Evolutionary conservation across 768 basidiomycete genomes (phyloP), one percentile per base, ranked within the genome.

Genomic region (Auricularia sp.): DNA sequence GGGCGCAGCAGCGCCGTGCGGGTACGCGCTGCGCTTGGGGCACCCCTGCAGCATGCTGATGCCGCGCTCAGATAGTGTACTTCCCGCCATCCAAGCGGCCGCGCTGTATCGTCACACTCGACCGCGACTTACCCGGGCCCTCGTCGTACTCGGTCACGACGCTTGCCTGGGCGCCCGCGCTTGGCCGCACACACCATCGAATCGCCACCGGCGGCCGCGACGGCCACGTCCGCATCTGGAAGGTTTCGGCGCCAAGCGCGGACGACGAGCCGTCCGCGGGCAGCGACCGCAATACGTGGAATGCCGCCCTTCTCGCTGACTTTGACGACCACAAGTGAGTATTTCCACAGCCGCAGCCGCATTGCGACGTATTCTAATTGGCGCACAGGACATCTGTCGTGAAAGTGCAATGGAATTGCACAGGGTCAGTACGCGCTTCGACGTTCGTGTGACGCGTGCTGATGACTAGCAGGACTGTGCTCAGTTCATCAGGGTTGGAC

Each of bases 131-230:
- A 29, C 29, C 29, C 29, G 10, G 23, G 23, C 54, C 80, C 7
- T 74, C 79, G 14, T 77, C 82, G 2, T 85, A 79, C 53, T 83
- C 94, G 1, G 83, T 96, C 61, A 90, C 89, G 0, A 87, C 88
- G 35, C 83, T 98, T 43, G 80, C 93, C 16, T 99, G 95, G 95
- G 93, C 96, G 0, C 91, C 97, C 0, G 88, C 89, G 0, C 96
- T 93, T 66, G 97, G 96, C 5, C 82, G 97, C 34, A 91, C 91
- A 0, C 96, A 94, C 74, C 96, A 98, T 71, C 87, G 97, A 44
- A 82, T 98, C 65, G 97, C 96, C 1, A 91, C 93, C 0, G 97
- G 94, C 16, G 80, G 85, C 35, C 81, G 93, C 35, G 94, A 97
- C 72, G 93, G 94, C 1, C 82, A 84, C 54, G 93, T 98, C 8